phyloP scores from a whole-genome alignment of 106 monocot genomes.

The Apostasia ramifera region DNA sequence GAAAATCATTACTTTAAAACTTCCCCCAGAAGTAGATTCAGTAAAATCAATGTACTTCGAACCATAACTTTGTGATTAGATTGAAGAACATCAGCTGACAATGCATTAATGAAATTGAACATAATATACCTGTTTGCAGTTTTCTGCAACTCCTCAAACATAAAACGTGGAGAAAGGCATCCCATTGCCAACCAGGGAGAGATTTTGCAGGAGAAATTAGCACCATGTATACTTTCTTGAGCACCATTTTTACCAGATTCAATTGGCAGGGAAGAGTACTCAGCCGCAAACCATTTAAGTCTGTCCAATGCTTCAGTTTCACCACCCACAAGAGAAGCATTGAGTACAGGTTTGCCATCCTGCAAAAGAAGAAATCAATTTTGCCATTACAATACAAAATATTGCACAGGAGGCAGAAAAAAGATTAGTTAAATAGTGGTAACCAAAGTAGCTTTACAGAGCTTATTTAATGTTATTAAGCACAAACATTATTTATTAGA shows the following conservation, averaged over 20 bases:
- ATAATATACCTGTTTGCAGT: constrained; percentile 47
- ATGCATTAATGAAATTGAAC: no score
- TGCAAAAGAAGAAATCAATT: constrained; percentile 4
- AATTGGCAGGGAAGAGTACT: constrained; percentile 61
- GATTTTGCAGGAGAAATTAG: constrained; percentile 99
- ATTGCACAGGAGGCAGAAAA: no score
- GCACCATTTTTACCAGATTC: constrained; percentile 30
- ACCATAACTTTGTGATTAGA: no score
- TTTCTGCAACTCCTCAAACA: constrained; percentile 92
- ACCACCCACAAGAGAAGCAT: constrained; percentile 73
- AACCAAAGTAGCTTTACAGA: no score
- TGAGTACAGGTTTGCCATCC: constrained; percentile 58
- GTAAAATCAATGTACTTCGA: no score
- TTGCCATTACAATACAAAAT: no score
- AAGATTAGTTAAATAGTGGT: no score
- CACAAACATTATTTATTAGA: no score
- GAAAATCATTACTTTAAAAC: no score
- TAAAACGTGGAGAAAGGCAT: constrained; percentile 93
- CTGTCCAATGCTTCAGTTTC: constrained; percentile 87
- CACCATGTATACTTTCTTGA: constrained; percentile 84
- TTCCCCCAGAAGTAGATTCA: no score
- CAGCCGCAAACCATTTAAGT: constrained; percentile 73
- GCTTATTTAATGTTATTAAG: no score
- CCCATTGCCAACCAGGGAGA: constrained; percentile 95
- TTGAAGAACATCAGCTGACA: no score